Conservation (phyloP, 495 filamentous ascomycete species). For the Thozetella sp. region DNA sequence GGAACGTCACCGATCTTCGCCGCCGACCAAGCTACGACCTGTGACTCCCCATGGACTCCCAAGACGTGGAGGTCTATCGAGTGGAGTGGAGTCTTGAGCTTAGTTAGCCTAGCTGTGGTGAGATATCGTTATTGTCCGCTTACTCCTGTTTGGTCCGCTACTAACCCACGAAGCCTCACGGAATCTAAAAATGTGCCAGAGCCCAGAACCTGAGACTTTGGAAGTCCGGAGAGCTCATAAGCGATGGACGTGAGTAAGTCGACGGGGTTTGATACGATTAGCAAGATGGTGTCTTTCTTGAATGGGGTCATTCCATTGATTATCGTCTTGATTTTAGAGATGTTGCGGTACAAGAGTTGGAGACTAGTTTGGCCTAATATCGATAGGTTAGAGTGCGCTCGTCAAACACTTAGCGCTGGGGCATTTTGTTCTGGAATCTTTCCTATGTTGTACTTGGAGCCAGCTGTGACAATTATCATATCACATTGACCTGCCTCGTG, state of each 20-base stretch:
- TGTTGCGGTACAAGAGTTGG: conserved; percentile 40
- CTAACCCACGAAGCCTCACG: conserved; percentile 30
- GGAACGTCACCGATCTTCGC: conserved; percentile 30
- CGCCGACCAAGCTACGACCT: conserved; percentile 43
- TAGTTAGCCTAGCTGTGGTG: not conserved
- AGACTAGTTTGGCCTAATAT: conserved; percentile 38
- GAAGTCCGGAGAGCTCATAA: conserved; percentile 32
- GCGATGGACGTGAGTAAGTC: conserved; percentile 46
- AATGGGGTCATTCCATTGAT: conserved; percentile 38
- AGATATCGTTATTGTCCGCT: too few relatives aligned
- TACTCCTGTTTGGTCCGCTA: conserved; percentile 36
- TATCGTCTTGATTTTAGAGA: conserved; percentile 34
- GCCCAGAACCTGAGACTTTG: conserved; percentile 37
- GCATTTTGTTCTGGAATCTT: too few relatives aligned
- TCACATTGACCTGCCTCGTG: conserved; percentile 44
- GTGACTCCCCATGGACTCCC: conserved; percentile 44
- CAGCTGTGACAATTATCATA: conserved; percentile 47
- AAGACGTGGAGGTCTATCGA: conserved; percentile 41
- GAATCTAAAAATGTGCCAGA: conserved; percentile 43
- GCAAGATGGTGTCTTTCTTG: conserved; percentile 31
- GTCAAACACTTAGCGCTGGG: too few relatives aligned
- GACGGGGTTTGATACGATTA: conserved; percentile 49
- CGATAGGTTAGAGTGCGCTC: too few relatives aligned
- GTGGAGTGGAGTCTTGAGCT: conserved; percentile 25
- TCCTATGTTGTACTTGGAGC: conserved; percentile 35